These are phyloP conservation scores for Brassica juncea DNA, from an alignment of 345 rosid genomes.

Conservation along the genomic window DNA sequence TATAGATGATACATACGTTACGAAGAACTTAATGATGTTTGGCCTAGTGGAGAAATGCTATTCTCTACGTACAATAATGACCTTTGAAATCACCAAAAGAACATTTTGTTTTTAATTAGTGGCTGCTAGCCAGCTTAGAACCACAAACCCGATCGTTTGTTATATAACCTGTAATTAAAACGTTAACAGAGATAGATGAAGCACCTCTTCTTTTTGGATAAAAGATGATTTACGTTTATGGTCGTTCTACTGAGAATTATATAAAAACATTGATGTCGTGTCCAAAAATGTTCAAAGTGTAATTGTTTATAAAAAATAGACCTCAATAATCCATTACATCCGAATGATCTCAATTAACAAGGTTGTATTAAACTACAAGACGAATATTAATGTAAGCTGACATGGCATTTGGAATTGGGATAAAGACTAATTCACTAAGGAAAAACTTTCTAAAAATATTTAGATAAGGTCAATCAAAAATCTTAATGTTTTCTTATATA, in stretches of 20 bases:
- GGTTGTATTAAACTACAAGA: not conserved
- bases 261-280: not conserved
- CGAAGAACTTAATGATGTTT: conserved; percentile 18
- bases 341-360: not conserved
- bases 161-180: not conserved
- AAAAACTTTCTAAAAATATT: not conserved
- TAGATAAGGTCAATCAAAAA: conserved; percentile 34
- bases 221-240: not conserved
- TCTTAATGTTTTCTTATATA: not conserved
- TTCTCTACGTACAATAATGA: conserved; percentile 16
- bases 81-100: conserved; percentile 29
- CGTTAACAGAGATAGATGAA: not conserved
- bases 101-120: conserved; percentile 1
- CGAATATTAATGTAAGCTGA: conserved; percentile 4
- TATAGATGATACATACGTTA: conserved; percentile 3
- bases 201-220: not conserved
- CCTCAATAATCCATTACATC: not conserved
- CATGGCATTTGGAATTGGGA: conserved; percentile 20
- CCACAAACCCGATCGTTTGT: not conserved
- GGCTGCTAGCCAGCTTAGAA: conserved; percentile 24
- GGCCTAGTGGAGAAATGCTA: conserved; percentile 27
- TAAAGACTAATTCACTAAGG: conserved; percentile 6
- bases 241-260: not conserved
- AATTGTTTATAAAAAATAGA: not conserved
- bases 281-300: not conserved